Percentiles rank a stretch among this genome's conserved stretches.
Evolutionary conservation across 192 early-diverging fungal genomes (phyloP).

Genomic region (Phycomyces nitens): DNA sequence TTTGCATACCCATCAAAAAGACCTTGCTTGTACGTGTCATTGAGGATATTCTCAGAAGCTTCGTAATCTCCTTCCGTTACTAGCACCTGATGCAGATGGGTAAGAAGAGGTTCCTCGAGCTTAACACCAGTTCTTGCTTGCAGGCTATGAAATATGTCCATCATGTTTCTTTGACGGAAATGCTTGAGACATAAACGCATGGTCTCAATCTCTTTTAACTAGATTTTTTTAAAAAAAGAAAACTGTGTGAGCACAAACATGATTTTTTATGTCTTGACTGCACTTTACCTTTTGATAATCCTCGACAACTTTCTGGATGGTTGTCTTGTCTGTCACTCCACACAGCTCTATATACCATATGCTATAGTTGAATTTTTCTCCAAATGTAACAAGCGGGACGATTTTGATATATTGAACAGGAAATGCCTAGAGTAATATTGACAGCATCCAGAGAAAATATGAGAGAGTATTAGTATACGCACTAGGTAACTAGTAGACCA

Average conservation of each 20-base stretch:
- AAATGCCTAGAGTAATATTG: conserved; percentile 50
- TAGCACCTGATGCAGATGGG: conserved; percentile 65
- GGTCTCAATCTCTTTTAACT: conserved; percentile 78
- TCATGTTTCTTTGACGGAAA: conserved; percentile 78
- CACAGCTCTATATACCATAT: conserved; percentile 92
- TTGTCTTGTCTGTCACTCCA: conserved; percentile 58
- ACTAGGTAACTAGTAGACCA: too few relatives aligned
- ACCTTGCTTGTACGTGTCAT: conserved; percentile 53
- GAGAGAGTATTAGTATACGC: too few relatives aligned
- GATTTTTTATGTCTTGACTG: too few relatives aligned
- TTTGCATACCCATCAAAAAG: conserved; percentile 74
- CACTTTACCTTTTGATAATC: conserved; percentile 61
- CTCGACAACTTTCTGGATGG: conserved; percentile 40
- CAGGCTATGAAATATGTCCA: conserved; percentile 69
- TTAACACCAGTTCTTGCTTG: conserved; percentile 58
- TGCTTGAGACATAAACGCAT: conserved; percentile 87
- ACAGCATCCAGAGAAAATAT: not conserved
- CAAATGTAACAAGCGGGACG: conserved; percentile 84
- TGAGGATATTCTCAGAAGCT: conserved; percentile 67
- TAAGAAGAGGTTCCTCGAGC: conserved; percentile 80
- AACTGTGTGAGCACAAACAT: too few relatives aligned
- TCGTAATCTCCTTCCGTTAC: conserved; percentile 73
- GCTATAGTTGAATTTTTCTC: conserved; percentile 91
- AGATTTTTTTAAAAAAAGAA: conserved; percentile 5
- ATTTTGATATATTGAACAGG: conserved; percentile 94